A percentile compares a stretch with the other conserved stretches of the same genome.
These are phyloP conservation scores for Syzygium jambos DNA, from an alignment of 345 rosid species.

Conservation along the genomic window DNA sequence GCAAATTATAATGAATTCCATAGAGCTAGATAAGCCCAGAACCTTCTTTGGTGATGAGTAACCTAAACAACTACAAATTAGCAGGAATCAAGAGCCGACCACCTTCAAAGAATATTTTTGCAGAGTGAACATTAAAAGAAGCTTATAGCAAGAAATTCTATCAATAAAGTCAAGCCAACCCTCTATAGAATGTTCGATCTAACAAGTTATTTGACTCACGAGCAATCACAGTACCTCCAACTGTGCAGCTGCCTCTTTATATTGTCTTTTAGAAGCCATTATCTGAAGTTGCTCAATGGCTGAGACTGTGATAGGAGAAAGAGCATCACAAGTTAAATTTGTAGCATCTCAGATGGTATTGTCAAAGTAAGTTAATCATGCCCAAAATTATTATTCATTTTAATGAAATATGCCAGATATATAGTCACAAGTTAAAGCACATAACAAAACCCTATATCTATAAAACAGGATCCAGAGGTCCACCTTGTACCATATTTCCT, in stretches of 20 bases:
- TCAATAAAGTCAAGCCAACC: neutral
- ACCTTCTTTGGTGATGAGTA: neutral
- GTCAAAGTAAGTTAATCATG: neutral
- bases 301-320: conserved; percentile 53
- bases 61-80: neutral
- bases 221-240: conserved; percentile 59
- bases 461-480: neutral
- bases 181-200: neutral
- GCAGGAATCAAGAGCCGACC: neutral
- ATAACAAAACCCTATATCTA: neutral
- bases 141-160: neutral
- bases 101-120: neutral
- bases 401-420: neutral
- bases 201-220: neutral
- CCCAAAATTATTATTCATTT: neutral
- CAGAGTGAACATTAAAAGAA: neutral
- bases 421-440: neutral
- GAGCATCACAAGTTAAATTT: neutral
- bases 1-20: neutral
- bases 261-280: conserved; percentile 96
- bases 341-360: neutral
- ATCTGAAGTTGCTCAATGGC: conserved; percentile 98
- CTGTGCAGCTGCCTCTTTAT: conserved; percentile 98
- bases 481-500: neutral
- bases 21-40: neutral